Percentiles rank a stretch among this genome's conserved stretches.
Conservation (phyloP, 331 rosid species). For the Pyracantha coccinea region DNA sequence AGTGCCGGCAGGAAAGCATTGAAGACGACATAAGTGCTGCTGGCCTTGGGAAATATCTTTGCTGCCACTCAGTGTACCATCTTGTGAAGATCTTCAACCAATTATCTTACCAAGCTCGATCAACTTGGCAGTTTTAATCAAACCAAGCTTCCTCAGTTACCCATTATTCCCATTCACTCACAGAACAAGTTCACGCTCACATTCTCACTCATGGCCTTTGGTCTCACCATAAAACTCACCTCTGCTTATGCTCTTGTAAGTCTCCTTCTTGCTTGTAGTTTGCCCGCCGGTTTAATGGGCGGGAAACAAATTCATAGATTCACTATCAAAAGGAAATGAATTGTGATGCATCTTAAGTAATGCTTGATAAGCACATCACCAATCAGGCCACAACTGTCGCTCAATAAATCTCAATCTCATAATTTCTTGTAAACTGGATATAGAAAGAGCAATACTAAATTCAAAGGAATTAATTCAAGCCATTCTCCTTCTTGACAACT, state of each 20-base stretch:
- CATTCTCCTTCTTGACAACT: no score
- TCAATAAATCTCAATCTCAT: no score
- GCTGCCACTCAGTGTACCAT: neutral
- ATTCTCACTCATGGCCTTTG: conserved; percentile 54
- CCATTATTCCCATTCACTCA: conserved; percentile 32
- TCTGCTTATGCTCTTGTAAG: conserved; percentile 68
- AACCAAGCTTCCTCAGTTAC: conserved; percentile 25
- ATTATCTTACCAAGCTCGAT: no score
- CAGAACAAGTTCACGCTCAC: conserved; percentile 54
- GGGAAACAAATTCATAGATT: conserved; percentile 72
- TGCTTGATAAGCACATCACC: conserved; percentile 24
- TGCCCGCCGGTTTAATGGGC: conserved; percentile 40
- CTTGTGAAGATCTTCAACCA: neutral
- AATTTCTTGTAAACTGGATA: no score
- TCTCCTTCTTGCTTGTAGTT: conserved; percentile 60
- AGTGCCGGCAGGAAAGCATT: neutral
- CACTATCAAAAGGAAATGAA: conserved; percentile 38
- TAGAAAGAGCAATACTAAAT: no score
- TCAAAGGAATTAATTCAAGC: no score
- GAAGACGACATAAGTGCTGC: neutral
- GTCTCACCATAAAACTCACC: conserved; percentile 51
- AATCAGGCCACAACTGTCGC: no score
- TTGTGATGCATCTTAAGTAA: conserved; percentile 42
- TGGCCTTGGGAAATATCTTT: neutral
- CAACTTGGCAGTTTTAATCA: no score